A percentile compares a stretch with the other conserved stretches of the same genome.
phyloP scores from a whole-genome alignment of 805 yeast species.

The Clavispora asparagi region DNA sequence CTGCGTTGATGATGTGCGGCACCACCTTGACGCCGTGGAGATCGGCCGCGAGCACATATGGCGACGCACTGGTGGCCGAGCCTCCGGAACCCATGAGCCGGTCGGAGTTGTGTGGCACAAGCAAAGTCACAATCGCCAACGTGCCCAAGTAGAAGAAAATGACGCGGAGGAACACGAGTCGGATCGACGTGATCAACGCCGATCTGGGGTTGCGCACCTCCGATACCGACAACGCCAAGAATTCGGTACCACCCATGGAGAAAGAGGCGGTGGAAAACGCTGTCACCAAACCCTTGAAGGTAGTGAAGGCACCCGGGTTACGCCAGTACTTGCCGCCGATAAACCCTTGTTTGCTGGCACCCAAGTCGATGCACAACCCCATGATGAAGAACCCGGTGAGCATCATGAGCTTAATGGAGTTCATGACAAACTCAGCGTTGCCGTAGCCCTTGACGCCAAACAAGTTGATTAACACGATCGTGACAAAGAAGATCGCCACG shows the following conservation, averaged over 20 bases:
- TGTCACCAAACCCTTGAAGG: constrained; percentile 36
- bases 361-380: constrained; percentile 36
- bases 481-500: constrained; percentile 46
- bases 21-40: constrained; percentile 23
- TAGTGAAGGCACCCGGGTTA: constrained; percentile 33
- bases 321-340: constrained; percentile 40
- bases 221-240: constrained; percentile 34
- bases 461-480: constrained; percentile 42
- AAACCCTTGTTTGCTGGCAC: constrained; percentile 25
- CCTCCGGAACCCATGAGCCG: constrained; percentile 32
- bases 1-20: constrained; percentile 29
- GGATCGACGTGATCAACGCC: constrained; percentile 38
- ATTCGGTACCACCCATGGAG: constrained; percentile 39
- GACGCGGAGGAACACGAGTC: constrained; percentile 36
- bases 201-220: constrained; percentile 35
- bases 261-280: constrained; percentile 38
- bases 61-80: constrained; percentile 22
- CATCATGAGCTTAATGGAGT: constrained; percentile 32
- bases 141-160: constrained; percentile 36
- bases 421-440: constrained; percentile 39
- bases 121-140: constrained; percentile 33
- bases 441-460: constrained; percentile 46
- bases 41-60: constrained; percentile 26
- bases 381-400: constrained; percentile 36
- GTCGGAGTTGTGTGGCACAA: constrained; percentile 32